Evolutionary conservation across 495 filamentous ascomycete genomes (phyloP), one percentile per base, ranked within the genome.

Genomic region (Podospora comata): DNA sequence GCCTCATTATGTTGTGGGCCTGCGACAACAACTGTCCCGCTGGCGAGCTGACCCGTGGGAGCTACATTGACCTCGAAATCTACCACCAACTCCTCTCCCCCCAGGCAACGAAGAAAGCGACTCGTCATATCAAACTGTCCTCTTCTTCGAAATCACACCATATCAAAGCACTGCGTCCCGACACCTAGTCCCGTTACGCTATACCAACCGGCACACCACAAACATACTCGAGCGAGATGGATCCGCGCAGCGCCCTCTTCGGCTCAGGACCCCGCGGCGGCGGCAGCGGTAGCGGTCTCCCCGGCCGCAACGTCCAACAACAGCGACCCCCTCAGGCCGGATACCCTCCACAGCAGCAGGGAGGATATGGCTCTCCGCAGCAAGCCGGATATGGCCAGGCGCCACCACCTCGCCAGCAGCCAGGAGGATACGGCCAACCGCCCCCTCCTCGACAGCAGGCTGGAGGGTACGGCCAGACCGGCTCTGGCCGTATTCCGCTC

Each of bases 201-300:
- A 48, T 11, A 48, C 39, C 39, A 48, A 48, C 39, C 39, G 2
- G 39, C 39, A 48, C 39, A 48, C 9, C 39, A 16, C 39, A 18
- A 11, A 48, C 34, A 28, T 16, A 18, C 16, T n/a, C 64, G 23
- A 15, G 13, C 68, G 60, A 11, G 53, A 81, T 81, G 79, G 78
- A 81, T 71, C 62, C 77, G 62, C 75, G 79, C 69, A 79, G 76
- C 71, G 79, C 79, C 60, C 76, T 80, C 61, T 80, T 81, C 62
- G 74, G 79, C 56, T 48, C 39, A 73, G 73, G 68, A 32, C 75
- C 67, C 28, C 77, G 69, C 32, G 39, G 65, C 71, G 68, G 57
- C 39, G 39, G 32, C 61, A 44, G 70, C 71, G 44, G 61, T 67
- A 53, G 62, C 67, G 75, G 79, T 16, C 61, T 79, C 30, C 75